phyloP scores from a whole-genome alignment of 1,284 basidiomycete species.

The Cystobasidium slooffiae region DNA sequence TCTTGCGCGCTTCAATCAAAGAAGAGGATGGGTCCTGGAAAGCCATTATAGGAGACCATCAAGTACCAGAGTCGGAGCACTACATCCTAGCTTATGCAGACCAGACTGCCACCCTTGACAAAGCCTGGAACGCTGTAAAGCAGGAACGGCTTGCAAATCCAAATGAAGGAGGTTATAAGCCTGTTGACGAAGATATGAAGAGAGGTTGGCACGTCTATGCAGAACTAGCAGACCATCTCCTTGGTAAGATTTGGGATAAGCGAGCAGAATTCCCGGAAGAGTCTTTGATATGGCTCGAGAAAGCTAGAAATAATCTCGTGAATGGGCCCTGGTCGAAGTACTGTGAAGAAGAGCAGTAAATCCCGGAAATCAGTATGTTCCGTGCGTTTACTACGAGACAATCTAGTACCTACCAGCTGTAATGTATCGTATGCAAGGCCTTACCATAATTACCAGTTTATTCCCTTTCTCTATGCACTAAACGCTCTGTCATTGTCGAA shows the following conservation, averaged over 20 bases:
- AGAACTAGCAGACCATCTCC: neutral
- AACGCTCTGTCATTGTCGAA: neutral
- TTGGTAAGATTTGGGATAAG: neutral
- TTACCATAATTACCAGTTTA: neutral
- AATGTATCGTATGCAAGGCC: neutral
- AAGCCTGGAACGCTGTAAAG: too few relatives aligned
- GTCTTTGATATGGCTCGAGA: conserved; percentile 2
- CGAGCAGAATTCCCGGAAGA: neutral
- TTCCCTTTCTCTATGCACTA: neutral
- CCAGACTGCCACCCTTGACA: too few relatives aligned
- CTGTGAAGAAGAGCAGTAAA: neutral
- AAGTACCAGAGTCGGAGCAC: too few relatives aligned
- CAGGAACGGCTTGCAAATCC: neutral
- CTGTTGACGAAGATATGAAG: neutral
- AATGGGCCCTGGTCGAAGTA: conserved; percentile 1
- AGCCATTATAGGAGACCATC: too few relatives aligned
- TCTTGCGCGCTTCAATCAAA: too few relatives aligned
- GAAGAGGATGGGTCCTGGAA: too few relatives aligned
- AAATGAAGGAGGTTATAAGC: neutral
- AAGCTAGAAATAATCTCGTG: neutral
- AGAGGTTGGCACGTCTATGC: neutral
- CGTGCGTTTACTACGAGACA: too few relatives aligned
- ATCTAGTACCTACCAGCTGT: too few relatives aligned
- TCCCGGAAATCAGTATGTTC: too few relatives aligned
- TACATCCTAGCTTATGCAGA: too few relatives aligned